Evolutionary conservation across 192 early-diverging fungal species (phyloP), one percentile per base, ranked within the genome.

Genomic region (Entomortierella chlamydospora): DNA sequence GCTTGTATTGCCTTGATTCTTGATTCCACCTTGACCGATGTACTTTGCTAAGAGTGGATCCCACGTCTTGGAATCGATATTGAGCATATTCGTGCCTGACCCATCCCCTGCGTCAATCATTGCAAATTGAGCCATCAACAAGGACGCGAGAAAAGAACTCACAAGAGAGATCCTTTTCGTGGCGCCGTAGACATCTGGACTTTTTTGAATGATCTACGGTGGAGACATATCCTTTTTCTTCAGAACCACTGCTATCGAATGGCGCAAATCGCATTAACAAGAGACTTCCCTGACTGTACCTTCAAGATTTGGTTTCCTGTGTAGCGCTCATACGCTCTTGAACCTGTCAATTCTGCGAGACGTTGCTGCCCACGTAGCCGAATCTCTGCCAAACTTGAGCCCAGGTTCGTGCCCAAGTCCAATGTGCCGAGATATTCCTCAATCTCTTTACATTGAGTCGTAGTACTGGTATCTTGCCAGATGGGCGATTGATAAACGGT

Each of bases 381-480:
- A 22, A 41, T 28, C 18, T 13, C 11, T 1, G 22, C 42, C 10
- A 20, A 22, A 0, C 52, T 33, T 6, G 0, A 9, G 8, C 20
- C 33, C 20, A 39, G 18, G 0, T 31, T 25, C 9, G 17, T 12
- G 20, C 52, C 57, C 12, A 23, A 30, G 34, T 20, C 55, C 28
- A 33, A 7, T n/a, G 12, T 37, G 9, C 93, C 93, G 2, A 90
- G 85, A n/a, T 78, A 67, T 11, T 66, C 57, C 47, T 96, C 93
- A 29, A 95, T 76, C 9, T 73, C 65, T 4, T 62, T 68, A 62
- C 95, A 96, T 66, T 94, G 86, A 41, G 68, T 50, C 0, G 61
- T 55, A 0, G 94, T 94, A 64, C 92, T 93, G 6, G 91, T 87
- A 61, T 96, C 94, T 72, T 93, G 90, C 94, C 94, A 96, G 60